These are phyloP conservation scores for Solanum pimpinellifolium DNA, from an alignment of 257 asterid genomes.

Conservation along the genomic window DNA sequence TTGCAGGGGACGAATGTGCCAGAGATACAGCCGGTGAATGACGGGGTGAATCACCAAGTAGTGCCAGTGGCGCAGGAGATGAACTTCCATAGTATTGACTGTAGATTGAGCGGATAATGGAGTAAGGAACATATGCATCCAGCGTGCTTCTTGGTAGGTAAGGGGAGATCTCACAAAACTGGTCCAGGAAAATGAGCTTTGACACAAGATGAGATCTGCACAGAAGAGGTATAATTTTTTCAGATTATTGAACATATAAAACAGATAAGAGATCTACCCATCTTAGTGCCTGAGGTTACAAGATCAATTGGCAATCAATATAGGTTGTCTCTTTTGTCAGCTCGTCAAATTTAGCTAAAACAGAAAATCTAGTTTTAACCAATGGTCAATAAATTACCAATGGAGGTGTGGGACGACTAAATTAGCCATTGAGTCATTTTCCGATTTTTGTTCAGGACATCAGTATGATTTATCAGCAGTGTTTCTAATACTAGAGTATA, in stretches of 20 bases:
- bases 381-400: not conserved
- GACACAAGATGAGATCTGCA: constrained; percentile 67
- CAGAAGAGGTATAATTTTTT: not conserved
- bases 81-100: constrained; percentile 76
- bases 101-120: constrained; percentile 78
- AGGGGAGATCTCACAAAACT: constrained; percentile 76
- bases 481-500: not conserved
- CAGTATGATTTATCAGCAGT: not conserved
- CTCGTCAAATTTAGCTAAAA: not conserved
- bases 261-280: not conserved
- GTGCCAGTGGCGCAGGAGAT: constrained; percentile 39
- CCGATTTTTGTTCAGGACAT: not conserved
- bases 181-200: constrained; percentile 89
- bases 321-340: not conserved
- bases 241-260: not conserved
- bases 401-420: not conserved
- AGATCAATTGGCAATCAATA: not conserved
- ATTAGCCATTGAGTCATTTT: not conserved
- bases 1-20: constrained; percentile 67
- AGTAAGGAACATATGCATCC: constrained; percentile 72
- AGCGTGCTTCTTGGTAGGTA: constrained; percentile 73
- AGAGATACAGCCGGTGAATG: constrained; percentile 69
- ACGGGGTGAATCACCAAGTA: constrained; percentile 49
- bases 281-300: not conserved
- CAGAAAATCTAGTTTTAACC: not conserved